These are phyloP conservation scores for Amauroascus niger DNA, from an alignment of 2,329 filamentous ascomycete species.

Conservation along the genomic window DNA sequence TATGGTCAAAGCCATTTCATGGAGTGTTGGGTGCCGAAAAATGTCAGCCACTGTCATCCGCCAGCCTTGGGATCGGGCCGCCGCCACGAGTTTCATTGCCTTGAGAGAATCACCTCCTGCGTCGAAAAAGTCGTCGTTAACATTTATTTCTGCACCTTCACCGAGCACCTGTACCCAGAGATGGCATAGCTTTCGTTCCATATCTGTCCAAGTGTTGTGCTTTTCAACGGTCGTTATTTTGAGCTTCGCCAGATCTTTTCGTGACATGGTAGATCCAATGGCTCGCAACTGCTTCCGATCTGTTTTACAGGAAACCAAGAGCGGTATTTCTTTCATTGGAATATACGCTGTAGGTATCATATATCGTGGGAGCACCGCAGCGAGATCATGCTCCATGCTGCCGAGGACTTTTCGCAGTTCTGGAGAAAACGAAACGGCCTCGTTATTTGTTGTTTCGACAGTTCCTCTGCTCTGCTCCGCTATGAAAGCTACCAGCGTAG, in stretches of 20 bases:
- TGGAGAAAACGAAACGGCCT: conserved; percentile 24
- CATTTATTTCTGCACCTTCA: conserved; percentile 28
- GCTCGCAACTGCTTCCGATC: conserved; percentile 26
- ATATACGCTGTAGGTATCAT: conserved; percentile 34
- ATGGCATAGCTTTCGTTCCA: conserved; percentile 17
- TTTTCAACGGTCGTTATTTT: conserved; percentile 10
- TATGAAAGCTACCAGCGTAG: conserved; percentile 41
- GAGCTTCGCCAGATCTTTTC: conserved; percentile 16
- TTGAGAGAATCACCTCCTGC: conserved; percentile 17
- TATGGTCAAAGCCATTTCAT: conserved; percentile 25
- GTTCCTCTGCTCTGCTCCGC: conserved; percentile 27
- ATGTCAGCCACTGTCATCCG: conserved; percentile 22
- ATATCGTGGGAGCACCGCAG: conserved; percentile 26
- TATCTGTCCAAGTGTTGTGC: conserved; percentile 20
- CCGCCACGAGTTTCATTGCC: conserved; percentile 25
- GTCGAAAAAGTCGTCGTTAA: conserved; percentile 16
- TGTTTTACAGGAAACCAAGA: conserved; percentile 33
- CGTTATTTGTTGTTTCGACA: conserved; percentile 22
- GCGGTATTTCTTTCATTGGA: conserved; percentile 31
- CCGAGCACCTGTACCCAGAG: conserved; percentile 28
- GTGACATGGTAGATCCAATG: conserved; percentile 18
- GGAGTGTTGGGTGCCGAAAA: conserved; percentile 28
- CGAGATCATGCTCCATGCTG: conserved; percentile 30
- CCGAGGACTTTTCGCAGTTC: conserved; percentile 25
- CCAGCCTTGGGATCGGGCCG: conserved; percentile 17